phyloP scores from a whole-genome alignment of 2,329 filamentous ascomycete genomes.

The Paracorniculantispora psalliotae region DNA sequence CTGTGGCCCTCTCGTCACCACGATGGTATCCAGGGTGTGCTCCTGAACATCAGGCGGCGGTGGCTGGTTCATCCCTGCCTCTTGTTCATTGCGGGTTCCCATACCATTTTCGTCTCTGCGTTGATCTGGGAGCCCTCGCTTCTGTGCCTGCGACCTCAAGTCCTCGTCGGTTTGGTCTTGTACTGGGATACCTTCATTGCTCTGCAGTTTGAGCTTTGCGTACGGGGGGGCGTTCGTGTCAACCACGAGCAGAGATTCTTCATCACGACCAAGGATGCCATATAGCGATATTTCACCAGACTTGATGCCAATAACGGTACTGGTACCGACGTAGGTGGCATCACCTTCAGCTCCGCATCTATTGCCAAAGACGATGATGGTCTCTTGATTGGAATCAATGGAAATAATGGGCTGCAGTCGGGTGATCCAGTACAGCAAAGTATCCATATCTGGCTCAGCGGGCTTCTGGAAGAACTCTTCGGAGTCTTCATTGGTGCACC shows the following conservation, averaged over 20 bases:
- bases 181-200: neutral
- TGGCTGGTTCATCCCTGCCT: neutral
- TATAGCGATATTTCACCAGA: conserved; percentile 63
- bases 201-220: conserved; percentile 35
- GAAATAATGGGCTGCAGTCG: conserved; percentile 62
- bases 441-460: conserved; percentile 64
- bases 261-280: conserved; percentile 63
- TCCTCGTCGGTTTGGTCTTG: neutral
- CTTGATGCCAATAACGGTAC: conserved; percentile 62
- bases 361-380: conserved; percentile 68
- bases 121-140: neutral
- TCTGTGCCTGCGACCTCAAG: neutral
- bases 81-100: neutral
- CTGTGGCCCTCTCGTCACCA: neutral
- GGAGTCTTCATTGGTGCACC: conserved; percentile 58
- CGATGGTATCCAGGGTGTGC: neutral
- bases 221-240: conserved; percentile 49
- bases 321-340: conserved; percentile 68
- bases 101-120: neutral
- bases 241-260: conserved; percentile 63
- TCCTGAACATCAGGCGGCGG: neutral
- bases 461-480: conserved; percentile 42
- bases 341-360: conserved; percentile 62
- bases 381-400: conserved; percentile 47
- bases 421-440: conserved; percentile 69